Evolutionary conservation across 179 eudicot species (phyloP).

Genomic region (Beta macrorhiza): DNA sequence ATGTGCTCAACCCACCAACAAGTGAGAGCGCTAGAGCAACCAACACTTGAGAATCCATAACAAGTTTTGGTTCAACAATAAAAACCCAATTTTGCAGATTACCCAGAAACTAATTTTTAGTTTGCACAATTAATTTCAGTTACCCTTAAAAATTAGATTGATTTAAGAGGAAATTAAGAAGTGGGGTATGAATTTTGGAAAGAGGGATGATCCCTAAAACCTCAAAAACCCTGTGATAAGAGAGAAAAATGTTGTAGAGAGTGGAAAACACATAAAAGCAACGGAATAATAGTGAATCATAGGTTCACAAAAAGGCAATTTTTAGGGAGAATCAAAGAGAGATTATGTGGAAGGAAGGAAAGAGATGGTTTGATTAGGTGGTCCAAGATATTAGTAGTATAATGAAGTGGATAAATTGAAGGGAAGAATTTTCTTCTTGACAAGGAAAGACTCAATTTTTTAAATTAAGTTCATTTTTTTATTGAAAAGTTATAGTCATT

Average conservation of each 20-base stretch:
- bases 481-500: too few relatives aligned
- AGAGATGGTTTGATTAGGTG: constrained; percentile 48
- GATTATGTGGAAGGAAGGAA: constrained; percentile 38
- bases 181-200: background rate
- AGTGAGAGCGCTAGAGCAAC: constrained; percentile 92
- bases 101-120: constrained; percentile 20
- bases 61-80: background rate
- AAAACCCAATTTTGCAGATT: constrained; percentile 10
- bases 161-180: constrained; percentile 11
- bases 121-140: background rate
- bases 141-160: constrained; percentile 11
- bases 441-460: background rate
- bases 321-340: constrained; percentile 12
- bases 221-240: constrained; percentile 8
- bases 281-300: background rate
- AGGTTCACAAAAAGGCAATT: background rate
- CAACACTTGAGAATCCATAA: constrained; percentile 87
- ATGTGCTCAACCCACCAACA: constrained; percentile 94
- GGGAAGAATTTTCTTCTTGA: constrained; percentile 14
- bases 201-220: background rate
- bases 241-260: background rate
- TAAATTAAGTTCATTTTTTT: too few relatives aligned
- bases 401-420: background rate
- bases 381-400: constrained; percentile 20
- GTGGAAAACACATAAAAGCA: background rate